Evolutionary conservation across 345 rosid species (phyloP).

Genomic region (Citrus mangshanensis): DNA sequence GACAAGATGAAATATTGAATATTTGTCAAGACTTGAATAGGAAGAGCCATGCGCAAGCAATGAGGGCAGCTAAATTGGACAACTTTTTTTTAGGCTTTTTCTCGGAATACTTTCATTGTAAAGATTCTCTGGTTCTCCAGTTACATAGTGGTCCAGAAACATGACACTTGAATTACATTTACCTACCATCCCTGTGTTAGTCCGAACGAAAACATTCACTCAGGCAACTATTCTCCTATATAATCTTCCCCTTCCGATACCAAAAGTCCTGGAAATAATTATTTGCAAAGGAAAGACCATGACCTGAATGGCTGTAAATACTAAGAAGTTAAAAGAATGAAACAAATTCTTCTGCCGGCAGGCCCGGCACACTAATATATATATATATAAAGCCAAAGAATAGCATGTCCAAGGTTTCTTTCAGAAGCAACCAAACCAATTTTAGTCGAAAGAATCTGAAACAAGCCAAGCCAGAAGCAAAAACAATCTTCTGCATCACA

Average conservation of each 20-base stretch:
- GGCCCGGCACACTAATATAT: not conserved
- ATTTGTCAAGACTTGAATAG: not conserved
- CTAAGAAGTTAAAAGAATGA: not conserved
- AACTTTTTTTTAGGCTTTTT: not conserved
- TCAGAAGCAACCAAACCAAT: not conserved
- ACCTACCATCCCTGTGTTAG: not conserved
- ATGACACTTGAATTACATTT: not conserved
- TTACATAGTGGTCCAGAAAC: not conserved
- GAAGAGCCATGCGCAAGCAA: slow-evolving; percentile 2
- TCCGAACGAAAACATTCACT: not conserved
- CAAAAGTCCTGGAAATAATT: not conserved
- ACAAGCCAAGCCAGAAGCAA: not conserved
- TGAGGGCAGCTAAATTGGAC: slow-evolving; percentile 9
- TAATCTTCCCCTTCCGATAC: not conserved
- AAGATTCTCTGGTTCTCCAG: not conserved
- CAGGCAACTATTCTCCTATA: no score
- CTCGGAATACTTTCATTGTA: not conserved
- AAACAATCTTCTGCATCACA: not conserved
- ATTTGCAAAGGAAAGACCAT: not conserved
- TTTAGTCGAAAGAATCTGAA: not conserved
- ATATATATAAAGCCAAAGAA: not conserved
- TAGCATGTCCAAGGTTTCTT: not conserved
- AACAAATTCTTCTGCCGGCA: not conserved
- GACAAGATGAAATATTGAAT: not conserved
- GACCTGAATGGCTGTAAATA: not conserved